Evolutionary conservation across 331 rosid genomes (phyloP), one percentile per base, ranked within the genome.

Genomic region (Stylosanthes scabra): DNA sequence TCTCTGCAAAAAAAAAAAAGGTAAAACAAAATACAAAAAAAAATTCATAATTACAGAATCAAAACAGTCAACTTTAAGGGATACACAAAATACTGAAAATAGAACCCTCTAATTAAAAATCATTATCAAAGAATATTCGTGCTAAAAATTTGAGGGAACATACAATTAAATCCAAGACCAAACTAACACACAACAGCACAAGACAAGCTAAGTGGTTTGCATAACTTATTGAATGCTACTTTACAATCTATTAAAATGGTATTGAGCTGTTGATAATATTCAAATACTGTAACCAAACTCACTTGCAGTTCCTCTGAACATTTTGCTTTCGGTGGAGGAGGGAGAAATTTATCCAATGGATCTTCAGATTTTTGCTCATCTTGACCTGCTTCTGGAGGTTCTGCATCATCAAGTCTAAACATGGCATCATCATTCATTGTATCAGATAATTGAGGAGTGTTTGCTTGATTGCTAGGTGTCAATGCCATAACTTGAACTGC

Each of bases 281-380:
- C 47, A 75, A 75, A 66, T 3, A 55, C 25, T 63, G 31, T 3
- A 72, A 70, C 61, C 63, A 61, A 83, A 71, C 89, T 81, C 78
- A 90, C 98, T 78, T 93, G 98, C 61, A 88, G 78, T 55, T 93
- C 96, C 76, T 93, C 97, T 0, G 91, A 87, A 84, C 98, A 90
- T 86, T 87, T 90, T 25, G 10, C 83, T 72, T 88, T 87, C 54
- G 88, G 86, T 12, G 91, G 93, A 14, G 96, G 86, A 70, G 92
- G 98, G 66, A 92, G 92, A 83, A 90, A 95, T 52, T 57, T 86
- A 74, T 87, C 88, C 74, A 95, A 83, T 1, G 88, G 89, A 67
- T 84, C 86, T 31, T 28, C 75, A 52, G 63, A 78, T 15, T 78
- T 87, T 52, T 81, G 75, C 42, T 84, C 91, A 78, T 84, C 92